Evolutionary conservation across 495 filamentous ascomycete species (phyloP).

Genomic region (Podospora fimiseda): DNA sequence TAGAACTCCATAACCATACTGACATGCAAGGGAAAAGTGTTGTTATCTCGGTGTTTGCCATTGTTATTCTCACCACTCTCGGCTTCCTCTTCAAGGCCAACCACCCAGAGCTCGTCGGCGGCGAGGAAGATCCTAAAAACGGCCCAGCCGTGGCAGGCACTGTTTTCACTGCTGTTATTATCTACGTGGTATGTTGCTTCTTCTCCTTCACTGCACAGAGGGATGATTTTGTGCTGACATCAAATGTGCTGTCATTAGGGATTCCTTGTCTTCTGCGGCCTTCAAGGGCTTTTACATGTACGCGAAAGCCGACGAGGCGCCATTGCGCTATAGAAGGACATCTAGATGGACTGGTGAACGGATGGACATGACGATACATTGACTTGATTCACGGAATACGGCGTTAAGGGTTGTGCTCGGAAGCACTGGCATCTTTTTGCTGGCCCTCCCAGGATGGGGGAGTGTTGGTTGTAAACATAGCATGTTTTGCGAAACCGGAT

Average conservation of each 20-base stretch:
- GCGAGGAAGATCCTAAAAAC: constrained; percentile 64
- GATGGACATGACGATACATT: background rate
- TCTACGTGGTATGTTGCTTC: constrained; percentile 64
- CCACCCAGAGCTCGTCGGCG: constrained; percentile 75
- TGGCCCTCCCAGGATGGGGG: constrained; percentile 1
- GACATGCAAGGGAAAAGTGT: constrained; percentile 48
- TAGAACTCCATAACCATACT: background rate
- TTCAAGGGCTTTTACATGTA: constrained; percentile 74
- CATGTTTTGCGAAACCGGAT: constrained; percentile 2
- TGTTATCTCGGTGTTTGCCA: constrained; percentile 81
- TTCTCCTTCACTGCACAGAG: background rate
- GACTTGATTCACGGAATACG: constrained; percentile 11
- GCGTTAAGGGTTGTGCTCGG: constrained; percentile 20
- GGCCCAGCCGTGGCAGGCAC: constrained; percentile 71
- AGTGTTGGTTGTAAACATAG: constrained; percentile 6
- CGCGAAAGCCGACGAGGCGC: constrained; percentile 72
- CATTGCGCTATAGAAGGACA: constrained; percentile 56
- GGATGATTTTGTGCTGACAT: constrained; percentile 8
- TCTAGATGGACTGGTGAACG: background rate
- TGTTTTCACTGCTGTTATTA: constrained; percentile 74
- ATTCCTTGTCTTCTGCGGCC: constrained; percentile 84
- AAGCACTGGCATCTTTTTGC: constrained; percentile 5
- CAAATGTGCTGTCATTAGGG: constrained; percentile 41
- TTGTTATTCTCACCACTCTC: constrained; percentile 79
- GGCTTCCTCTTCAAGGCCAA: constrained; percentile 70